Evolutionary conservation across 208 protist species (phyloP).

Genomic region (Leishmania gerbilli): DNA sequence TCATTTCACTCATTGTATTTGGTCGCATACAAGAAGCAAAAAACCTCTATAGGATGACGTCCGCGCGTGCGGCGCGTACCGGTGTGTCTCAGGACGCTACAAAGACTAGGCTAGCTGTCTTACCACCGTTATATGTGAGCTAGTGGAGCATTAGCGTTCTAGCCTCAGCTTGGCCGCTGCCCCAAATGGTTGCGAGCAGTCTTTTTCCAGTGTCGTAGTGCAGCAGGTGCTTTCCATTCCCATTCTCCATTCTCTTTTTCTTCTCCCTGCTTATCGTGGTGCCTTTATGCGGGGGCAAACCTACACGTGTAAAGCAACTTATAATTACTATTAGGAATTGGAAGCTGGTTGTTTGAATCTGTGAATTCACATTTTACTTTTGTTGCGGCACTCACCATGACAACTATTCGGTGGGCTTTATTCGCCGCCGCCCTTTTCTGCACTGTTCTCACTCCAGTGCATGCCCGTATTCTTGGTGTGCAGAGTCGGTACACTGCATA

Average conservation of each 20-base stretch:
- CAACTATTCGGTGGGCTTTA: background rate
- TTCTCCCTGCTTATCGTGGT: background rate
- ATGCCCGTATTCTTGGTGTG: slow-evolving; percentile 27
- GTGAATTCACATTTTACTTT: background rate
- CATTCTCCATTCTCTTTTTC: background rate
- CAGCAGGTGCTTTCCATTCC: background rate
- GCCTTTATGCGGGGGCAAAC: background rate
- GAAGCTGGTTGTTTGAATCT: background rate
- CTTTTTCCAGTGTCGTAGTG: background rate
- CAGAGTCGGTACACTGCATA: slow-evolving; percentile 17
- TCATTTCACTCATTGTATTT: slow-evolving; percentile 3
- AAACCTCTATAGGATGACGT: background rate
- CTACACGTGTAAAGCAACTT: background rate
- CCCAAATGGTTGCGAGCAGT: background rate
- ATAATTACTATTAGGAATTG: background rate
- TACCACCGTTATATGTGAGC: background rate
- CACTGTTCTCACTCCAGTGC: background rate
- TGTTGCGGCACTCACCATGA: background rate
- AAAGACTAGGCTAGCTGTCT: background rate
- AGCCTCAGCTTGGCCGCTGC: background rate
- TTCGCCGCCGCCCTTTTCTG: background rate
- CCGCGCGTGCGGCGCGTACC: background rate
- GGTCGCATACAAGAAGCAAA: background rate
- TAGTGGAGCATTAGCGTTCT: background rate
- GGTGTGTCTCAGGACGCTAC: background rate